Percentiles rank a stretch among this genome's conserved stretches.
phyloP scores from a whole-genome alignment of 2,329 filamentous ascomycete species.

The Ophiocordyceps australis region DNA sequence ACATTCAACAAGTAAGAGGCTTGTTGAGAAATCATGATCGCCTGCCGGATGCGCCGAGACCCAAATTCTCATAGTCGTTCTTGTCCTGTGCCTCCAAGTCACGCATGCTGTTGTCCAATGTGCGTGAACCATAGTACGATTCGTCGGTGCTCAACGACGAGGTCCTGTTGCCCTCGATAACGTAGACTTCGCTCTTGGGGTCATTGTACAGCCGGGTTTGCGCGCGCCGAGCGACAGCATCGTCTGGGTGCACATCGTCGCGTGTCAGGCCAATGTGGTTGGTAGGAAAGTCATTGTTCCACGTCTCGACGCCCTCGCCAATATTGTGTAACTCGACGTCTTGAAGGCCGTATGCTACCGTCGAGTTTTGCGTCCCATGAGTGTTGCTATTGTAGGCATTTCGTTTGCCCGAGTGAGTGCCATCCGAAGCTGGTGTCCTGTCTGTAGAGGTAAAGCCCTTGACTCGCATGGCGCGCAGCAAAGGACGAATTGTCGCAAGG shows the following conservation, averaged over 20 bases:
- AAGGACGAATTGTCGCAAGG: slow-evolving; percentile 33
- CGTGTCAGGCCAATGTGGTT: slow-evolving; percentile 6
- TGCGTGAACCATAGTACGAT: slow-evolving; percentile 1
- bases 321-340: slow-evolving; percentile 17
- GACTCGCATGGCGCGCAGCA: slow-evolving; percentile 28
- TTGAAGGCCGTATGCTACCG: slow-evolving; percentile 15
- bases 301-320: slow-evolving; percentile 4
- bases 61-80: no score
- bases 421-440: no score
- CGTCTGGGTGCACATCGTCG: slow-evolving; percentile 4
- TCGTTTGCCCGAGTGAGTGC: no score
- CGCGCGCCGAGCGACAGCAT: neutral
- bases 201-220: slow-evolving; percentile 5
- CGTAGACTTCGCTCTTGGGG: slow-evolving; percentile 15
- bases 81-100: slow-evolving; percentile 14
- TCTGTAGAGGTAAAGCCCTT: slow-evolving; percentile 25
- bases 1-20: no score
- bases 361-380: slow-evolving; percentile 8
- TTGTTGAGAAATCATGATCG: no score
- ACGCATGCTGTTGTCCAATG: slow-evolving; percentile 11
- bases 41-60: no score
- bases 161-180: slow-evolving; percentile 13
- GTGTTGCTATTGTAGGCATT: slow-evolving; percentile 11
- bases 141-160: slow-evolving; percentile 8
- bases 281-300: slow-evolving; percentile 1